phyloP scores from a whole-genome alignment of 805 yeast genomes.

The Zygoascus ofunaensis region DNA sequence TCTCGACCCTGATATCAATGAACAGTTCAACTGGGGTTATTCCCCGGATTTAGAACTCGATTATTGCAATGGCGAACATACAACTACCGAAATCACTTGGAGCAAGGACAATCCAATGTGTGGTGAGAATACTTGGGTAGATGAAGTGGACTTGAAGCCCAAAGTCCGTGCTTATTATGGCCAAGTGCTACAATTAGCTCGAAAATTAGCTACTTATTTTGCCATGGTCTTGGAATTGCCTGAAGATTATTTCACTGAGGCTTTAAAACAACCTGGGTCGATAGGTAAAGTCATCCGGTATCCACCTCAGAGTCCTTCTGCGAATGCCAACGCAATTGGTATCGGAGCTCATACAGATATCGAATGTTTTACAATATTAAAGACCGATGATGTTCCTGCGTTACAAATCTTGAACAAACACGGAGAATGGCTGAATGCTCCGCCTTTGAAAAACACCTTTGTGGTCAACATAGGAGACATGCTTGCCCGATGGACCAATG shows the following conservation, averaged over 20 bases:
- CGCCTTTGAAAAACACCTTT: slow-evolving; percentile 28
- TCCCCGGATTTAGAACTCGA: slow-evolving; percentile 7
- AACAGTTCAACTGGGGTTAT: slow-evolving; percentile 7
- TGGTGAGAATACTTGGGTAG: slow-evolving; percentile 1
- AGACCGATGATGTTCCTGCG: slow-evolving; percentile 32
- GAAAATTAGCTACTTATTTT: slow-evolving; percentile 4
- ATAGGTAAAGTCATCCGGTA: slow-evolving; percentile 29
- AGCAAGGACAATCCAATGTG: background rate
- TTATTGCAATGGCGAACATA: no score
- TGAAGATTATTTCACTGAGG: slow-evolving; percentile 6
- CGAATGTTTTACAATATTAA: slow-evolving; percentile 30
- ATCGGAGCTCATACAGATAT: slow-evolving; percentile 36
- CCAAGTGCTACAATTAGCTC: slow-evolving; percentile 2
- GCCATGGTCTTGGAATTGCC: slow-evolving; percentile 6
- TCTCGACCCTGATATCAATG: slow-evolving; percentile 5
- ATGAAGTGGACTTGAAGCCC: no score
- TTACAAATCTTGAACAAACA: slow-evolving; percentile 31
- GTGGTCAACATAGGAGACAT: slow-evolving; percentile 36
- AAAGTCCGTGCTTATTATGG: background rate
- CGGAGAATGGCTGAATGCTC: slow-evolving; percentile 29
- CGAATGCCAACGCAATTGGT: slow-evolving; percentile 28
- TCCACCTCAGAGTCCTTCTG: slow-evolving; percentile 25
- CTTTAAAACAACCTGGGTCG: slow-evolving; percentile 8
- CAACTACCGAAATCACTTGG: background rate
- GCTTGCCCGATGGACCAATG: slow-evolving; percentile 33